Base-by-base conservation (phyloP, 352 stramenopile species). In the Phytophthora multivora region DNA sequence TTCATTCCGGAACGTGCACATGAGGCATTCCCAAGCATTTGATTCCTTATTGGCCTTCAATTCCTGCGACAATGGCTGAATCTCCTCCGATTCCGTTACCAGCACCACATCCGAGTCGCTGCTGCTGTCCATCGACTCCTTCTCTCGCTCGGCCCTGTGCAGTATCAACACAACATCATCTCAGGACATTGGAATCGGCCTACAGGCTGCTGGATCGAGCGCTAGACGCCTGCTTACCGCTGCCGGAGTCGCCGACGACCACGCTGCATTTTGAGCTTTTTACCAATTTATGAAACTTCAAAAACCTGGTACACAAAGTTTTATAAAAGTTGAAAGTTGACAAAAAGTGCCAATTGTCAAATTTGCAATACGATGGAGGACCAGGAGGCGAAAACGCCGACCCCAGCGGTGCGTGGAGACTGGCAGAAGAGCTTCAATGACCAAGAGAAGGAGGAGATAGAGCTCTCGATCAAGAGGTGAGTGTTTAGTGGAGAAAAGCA, bases 1-100 rank as follows among this genome's bases (percentile, higher is more conserved):
- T 51, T 66, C 64, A 42, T 89, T 88, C 6, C 76, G 19, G 19
- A 75, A 88, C 7, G 80, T 89, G 48, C 80, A 89, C 39, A 65
- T 69, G 6, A 43, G 42, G 12, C 77, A 88, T 26, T 66, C 63
- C 77, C 80, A 88, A 7, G 47, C 9, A 3, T 50, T 33, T 30
- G 26, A 50, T 35, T 33, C 9, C 21, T 38, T 51, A n/a, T 61
- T 15, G 15, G 16, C 21, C 21, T 21, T 51, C 4, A 45, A 36
- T 19, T 61, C 23, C 26, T 60, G 39, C 9, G 26, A 10, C 12
- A 42, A 38, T 9, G 28, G 25, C 15, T 31, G 56, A 15, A 31
- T 51, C 23, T 59, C 16, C 21, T 42, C 40, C 5, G 43, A 25
- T 59, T 39, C 41, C 6, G 42, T 18, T 33, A 63, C 43, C 2